Base-by-base conservation (phyloP, 768 basidiomycete species). In the Collybiopsis luxurians region DNA sequence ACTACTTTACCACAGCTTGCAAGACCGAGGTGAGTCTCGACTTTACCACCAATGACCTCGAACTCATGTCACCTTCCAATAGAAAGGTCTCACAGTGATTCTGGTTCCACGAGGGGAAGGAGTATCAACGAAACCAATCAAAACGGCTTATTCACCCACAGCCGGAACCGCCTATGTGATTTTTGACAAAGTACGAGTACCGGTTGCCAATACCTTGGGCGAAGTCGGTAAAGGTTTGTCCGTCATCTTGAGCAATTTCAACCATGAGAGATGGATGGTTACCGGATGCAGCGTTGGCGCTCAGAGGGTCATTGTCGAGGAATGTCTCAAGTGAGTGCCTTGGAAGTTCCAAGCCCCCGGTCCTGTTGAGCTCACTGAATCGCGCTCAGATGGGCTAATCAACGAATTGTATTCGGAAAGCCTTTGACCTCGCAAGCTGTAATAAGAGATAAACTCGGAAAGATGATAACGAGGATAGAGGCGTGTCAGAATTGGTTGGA, bases 251-350 rank as follows among this genome's bases (percentile, higher is more conserved):
- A 87, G 82, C 66, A 93, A 93, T 73, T 92, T 93, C 70, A 92
- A 94, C 66, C 91, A 93, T 66, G 92, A 93, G 65, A 82, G 92
- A 52, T 92, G 90, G 91, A 91, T 93, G 87, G 88, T 93, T 55
- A 80, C 81, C 28, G 80, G 79, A 53, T 84, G 82, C 45, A 86
- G 85, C 49, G 78, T 91, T 59, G 76, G 87, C 40, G 83, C 88
- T 34, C 93, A 95, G 63, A 81, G 95, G 40, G 70, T 87, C 23
- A 79, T 90, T 43, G 90, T 95, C 17, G 95, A 96, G 67, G 95
- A 97, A 71, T 93, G 89, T 66, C 74, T 96, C 63, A 95, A 94
- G 87, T 90, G 60, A 36, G 75, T 66, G n/a, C n/a, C n/a, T n/a
- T n/a, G n/a, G n/a, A n/a, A n/a, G n/a, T n/a, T n/a, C n/a, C n/a